Base-by-base conservation (phyloP, 768 basidiomycete species). In the Gymnopilus dilepis region DNA sequence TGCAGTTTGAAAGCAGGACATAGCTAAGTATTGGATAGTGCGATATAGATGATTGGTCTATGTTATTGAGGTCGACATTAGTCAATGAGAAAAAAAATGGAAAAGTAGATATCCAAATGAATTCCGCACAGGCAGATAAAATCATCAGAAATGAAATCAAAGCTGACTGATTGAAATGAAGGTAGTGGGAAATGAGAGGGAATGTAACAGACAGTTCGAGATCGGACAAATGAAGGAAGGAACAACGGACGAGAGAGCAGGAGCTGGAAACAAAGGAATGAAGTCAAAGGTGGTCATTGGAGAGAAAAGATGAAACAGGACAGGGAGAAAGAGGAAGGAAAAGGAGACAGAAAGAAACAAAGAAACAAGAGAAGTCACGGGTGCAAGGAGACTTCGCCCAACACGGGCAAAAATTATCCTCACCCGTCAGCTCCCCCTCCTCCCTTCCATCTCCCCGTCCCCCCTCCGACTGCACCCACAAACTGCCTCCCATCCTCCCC, bases 401-500 rank as follows among this genome's bases (percentile, higher is more conserved):
- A 31, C 30, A 45, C 41, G 37, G 17, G 51, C 48, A 13, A 22
- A 15, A 58, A n/a, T 15, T n/a, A 30, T 48, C 26, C 26, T 26
- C 45, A 30, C 8, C 30, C 28, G 19, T 26, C n/a, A n/a, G n/a
- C 28, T 48, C 47, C 47, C 11, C 47, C 47, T 31, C 47, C 47
- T 2, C 47, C 47, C 6, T 50, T 50, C 47, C 47, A 50, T n/a
- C 47, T 50, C 28, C 28, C 47, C 22, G 43, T 12, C 12, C 28
- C 47, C 33, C 63, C 56, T 34, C 54, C 70, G 37, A 61, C 71
- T 60, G 63, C 66, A 64, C 51, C 58, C 58, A 26, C 61, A 62
- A 28, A 9, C 34, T 37, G 57, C 56, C 59, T 58, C 56, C 58
- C 65, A 60, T n/a, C 64, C 61, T 26, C 65, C 64, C 58, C 68